Evolutionary conservation across 2,329 filamentous ascomycete species (phyloP), one percentile per base, ranked within the genome.

Genomic region (Stemphylium beticola): DNA sequence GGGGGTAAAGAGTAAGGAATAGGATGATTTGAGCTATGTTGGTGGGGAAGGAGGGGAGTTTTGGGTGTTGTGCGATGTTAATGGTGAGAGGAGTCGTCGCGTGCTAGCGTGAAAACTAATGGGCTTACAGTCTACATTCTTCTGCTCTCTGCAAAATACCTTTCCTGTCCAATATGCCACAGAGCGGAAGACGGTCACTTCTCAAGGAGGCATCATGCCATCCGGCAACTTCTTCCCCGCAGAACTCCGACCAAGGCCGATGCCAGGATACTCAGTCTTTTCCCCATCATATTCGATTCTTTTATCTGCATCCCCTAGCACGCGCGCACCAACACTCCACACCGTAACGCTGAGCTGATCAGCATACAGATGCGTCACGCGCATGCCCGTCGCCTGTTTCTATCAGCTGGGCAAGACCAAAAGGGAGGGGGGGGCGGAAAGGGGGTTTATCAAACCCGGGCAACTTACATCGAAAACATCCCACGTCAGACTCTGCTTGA

Each of bases 401-500:
- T 22, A 12, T 48, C 4, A 39, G 32, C 14, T 4, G 5, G 17
- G 17, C 22, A 24, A 24, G 22, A 4, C 4, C 22, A 40, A 11
- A 37, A 1, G 5, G 8, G 4, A 9, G 1, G 8, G 15, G n/a
- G 11, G 9, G 11, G 7, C 8, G 14, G 1, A 6, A 3, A 40
- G 11, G 33, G 1, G 5, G 7, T 3, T 11, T 1, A 9, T 11
- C 11, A 22, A 4, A 29, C 4, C 12, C 10, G n/a, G 4, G 24
- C 17, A 22, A 59, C 64, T 33, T 57, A 72, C 70, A 39, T 61
- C 54, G 10, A 59, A 61, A 0, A 73, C 60, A 22, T 63, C 64
- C 73, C 72, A 75, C 4, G 52, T 63, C 52, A 75, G 48, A 10
- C 55, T 65, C 3, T 61, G 48, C 20, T 43, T 66, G 41, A 75